Evolutionary conservation across 306 rosid genomes (phyloP), one percentile per base, ranked within the genome.

Genomic region (Canavalia gladiata): DNA sequence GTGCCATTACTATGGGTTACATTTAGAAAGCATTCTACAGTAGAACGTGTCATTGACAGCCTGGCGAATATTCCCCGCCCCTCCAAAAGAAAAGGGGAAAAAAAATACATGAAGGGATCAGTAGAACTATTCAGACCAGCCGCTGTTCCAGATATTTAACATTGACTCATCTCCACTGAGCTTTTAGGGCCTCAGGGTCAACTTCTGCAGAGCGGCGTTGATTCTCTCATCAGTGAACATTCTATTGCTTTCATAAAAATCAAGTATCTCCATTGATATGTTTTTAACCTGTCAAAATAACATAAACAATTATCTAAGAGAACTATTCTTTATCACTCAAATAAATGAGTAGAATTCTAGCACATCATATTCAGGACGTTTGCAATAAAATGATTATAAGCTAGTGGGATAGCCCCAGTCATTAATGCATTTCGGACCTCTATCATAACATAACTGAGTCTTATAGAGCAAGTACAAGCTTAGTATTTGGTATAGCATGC

Each of bases 231-330:
- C 94, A 0, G 86, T 72, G 76, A 84, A 74, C 86, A 78, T 75
- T 73, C 84, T 77, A 80, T 84, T 84, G 92, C 88, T 86, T 80
- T 94, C 97, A 60, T 94, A 91, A 81, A 94, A 92, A 86, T 94
- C 97, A 78, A 94, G 84, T 81, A 91, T 89, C 92, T 94, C 98
- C 89, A 90, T 91, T 11, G 97, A 94, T 83, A 94, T 94, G 68
- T 92, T 92, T 73, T 92, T 94, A 49, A 94, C 92, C 97, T 94
- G 94, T 63, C 84, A 88, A 84, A 87, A 52, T 11, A 45, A 52
- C 74, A 45, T 1, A 66, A 68, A 13, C 34, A 29, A 31, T 30
- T 11, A 66, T 70, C 58, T 33, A 50, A 55, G 68, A 63, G 34
- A 57, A 1, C 3, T 45, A 68, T 31, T 60, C 82, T 35, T 37